Evolutionary conservation across 2,329 filamentous ascomycete genomes (phyloP).

Genomic region (Botrytis sinoallii): DNA sequence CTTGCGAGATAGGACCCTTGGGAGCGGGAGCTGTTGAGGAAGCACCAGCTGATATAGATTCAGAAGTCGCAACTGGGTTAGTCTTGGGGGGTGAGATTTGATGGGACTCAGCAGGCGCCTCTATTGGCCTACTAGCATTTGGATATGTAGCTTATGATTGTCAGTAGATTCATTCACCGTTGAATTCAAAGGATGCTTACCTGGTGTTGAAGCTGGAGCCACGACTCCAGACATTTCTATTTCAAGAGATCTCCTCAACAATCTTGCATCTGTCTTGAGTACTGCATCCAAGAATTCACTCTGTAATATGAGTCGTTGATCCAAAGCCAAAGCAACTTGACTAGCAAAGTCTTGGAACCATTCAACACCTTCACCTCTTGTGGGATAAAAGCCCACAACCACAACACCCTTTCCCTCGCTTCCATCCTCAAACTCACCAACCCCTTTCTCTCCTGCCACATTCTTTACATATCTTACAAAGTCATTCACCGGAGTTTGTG

Average conservation of each 20-base stretch:
- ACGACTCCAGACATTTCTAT: constrained; percentile 41
- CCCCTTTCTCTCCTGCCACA: constrained; percentile 69
- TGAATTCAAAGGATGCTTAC: constrained; percentile 24
- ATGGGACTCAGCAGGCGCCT: not conserved
- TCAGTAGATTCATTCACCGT: not conserved
- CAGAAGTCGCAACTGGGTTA: not conserved
- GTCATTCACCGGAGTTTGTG: constrained; percentile 67
- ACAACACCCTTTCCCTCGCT: constrained; percentile 70
- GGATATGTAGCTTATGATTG: constrained; percentile 21
- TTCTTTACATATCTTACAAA: constrained; percentile 74
- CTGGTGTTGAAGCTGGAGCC: constrained; percentile 33
- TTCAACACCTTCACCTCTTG: constrained; percentile 48
- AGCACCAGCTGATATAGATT: constrained; percentile 10
- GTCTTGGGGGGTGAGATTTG: constrained; percentile 8
- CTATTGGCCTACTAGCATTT: constrained; percentile 2
- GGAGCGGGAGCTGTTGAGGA: constrained; percentile 25
- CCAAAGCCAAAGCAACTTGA: constrained; percentile 66
- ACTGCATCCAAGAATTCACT: constrained; percentile 92
- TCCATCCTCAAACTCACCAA: constrained; percentile 61
- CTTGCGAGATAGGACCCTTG: not conserved
- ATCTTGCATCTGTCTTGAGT: constrained; percentile 70
- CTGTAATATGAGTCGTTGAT: constrained; percentile 82
- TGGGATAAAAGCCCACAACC: constrained; percentile 69
- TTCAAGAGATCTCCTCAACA: constrained; percentile 66
- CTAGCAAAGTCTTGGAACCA: constrained; percentile 72